A percentile compares a stretch with the other conserved stretches of the same genome.
phyloP scores from a whole-genome alignment of 352 stramenopile genomes.

The Pythium sukuiense region DNA sequence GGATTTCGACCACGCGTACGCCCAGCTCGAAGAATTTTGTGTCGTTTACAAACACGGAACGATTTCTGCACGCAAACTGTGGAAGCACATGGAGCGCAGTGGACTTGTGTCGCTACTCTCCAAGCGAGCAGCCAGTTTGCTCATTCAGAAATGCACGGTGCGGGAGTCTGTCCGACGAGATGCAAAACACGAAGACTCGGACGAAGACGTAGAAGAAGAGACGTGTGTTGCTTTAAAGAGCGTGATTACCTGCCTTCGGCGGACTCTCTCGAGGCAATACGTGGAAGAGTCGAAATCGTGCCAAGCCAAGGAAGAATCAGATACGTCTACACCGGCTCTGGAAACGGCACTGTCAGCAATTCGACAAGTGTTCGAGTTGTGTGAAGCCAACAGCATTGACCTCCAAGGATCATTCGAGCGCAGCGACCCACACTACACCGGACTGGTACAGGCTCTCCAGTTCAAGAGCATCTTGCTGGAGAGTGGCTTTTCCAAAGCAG shows the following conservation, averaged over 20 bases:
- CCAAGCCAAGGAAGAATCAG: background rate
- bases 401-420: slow-evolving; percentile 53
- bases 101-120: slow-evolving; percentile 46
- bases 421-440: slow-evolving; percentile 43
- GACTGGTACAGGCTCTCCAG: slow-evolving; percentile 41
- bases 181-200: background rate
- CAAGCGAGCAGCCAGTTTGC: slow-evolving; percentile 35
- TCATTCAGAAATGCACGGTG: slow-evolving; percentile 43
- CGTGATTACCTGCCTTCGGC: slow-evolving; percentile 18
- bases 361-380: slow-evolving; percentile 31
- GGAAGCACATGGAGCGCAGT: slow-evolving; percentile 50
- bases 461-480: slow-evolving; percentile 57
- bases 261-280: background rate
- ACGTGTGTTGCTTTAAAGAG: slow-evolving; percentile 32
- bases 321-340: background rate
- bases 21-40: slow-evolving; percentile 53
- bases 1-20: slow-evolving; percentile 33
- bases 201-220: background rate
- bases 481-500: slow-evolving; percentile 34
- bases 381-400: slow-evolving; percentile 46
- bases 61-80: slow-evolving; percentile 34
- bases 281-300: background rate
- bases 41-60: slow-evolving; percentile 44
- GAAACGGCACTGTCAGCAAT: slow-evolving; percentile 18
- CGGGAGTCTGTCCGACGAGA: slow-evolving; percentile 3